Evolutionary conservation across 2,329 filamentous ascomycete genomes (phyloP).

Genomic region (Ascochyta lentis): DNA sequence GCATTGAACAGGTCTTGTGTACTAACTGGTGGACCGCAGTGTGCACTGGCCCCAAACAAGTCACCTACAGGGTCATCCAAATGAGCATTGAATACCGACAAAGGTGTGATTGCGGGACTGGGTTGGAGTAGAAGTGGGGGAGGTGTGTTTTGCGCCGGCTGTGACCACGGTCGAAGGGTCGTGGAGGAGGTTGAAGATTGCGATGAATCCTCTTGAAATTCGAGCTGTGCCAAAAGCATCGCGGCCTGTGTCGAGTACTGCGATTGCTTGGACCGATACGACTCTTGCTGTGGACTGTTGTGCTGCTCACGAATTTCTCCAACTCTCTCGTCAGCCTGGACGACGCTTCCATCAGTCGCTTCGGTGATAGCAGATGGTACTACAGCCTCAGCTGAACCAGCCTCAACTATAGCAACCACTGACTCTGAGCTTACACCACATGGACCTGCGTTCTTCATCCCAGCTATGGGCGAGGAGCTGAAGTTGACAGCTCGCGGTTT

Average conservation of each 20-base stretch:
- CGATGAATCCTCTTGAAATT: conserved; percentile 39
- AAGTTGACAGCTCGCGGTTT: conserved; percentile 35
- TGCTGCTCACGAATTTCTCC: neutral
- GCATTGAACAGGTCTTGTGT: conserved; percentile 55
- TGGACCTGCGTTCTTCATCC: neutral
- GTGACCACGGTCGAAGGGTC: conserved; percentile 26
- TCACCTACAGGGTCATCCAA: conserved; percentile 10
- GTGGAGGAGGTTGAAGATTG: conserved; percentile 25
- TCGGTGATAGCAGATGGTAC: neutral
- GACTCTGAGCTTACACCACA: neutral
- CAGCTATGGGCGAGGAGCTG: conserved; percentile 27
- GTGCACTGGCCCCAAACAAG: conserved; percentile 11
- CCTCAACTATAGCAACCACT: neutral
- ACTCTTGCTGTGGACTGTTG: conserved; percentile 8
- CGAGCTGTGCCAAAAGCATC: conserved; percentile 42
- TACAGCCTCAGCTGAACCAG: neutral
- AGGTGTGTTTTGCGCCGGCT: conserved; percentile 26
- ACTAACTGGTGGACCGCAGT: conserved; percentile 37
- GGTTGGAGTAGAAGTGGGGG: conserved; percentile 17
- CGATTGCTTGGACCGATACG: conserved; percentile 25
- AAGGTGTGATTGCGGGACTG: conserved; percentile 39
- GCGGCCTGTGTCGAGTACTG: conserved; percentile 47
- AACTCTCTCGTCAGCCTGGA: neutral
- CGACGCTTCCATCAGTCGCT: neutral
- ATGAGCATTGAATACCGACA: conserved; percentile 34